Conservation (phyloP, 208 protist genomes). For the Trypanosoma mega region DNA sequence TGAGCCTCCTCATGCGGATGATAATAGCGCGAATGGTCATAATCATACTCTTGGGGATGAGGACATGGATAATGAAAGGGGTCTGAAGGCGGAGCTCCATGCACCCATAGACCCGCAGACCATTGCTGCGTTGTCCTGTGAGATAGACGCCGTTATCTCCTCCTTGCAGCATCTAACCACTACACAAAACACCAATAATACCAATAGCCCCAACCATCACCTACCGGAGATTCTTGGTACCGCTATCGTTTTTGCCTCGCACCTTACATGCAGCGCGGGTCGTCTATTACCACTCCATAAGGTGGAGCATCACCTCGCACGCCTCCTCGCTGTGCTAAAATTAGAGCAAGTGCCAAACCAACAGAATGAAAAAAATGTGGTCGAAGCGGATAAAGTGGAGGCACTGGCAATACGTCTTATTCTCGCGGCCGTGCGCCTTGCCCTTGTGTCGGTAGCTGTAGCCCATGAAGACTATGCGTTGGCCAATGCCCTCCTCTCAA, state of each 20-base stretch:
- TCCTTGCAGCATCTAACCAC: too few relatives aligned
- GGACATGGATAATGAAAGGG: too few relatives aligned
- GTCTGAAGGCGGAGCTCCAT: too few relatives aligned
- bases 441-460: constrained; percentile 19
- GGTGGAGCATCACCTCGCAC: constrained; percentile 2
- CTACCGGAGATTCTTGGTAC: background rate
- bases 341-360: background rate
- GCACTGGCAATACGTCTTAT: constrained; percentile 12
- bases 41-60: too few relatives aligned
- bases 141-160: too few relatives aligned
- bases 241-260: constrained; percentile 10
- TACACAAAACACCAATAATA: too few relatives aligned
- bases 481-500: constrained; percentile 29
- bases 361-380: background rate
- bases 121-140: too few relatives aligned
- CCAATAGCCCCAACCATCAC: too few relatives aligned
- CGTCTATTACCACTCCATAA: background rate
- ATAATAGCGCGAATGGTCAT: background rate
- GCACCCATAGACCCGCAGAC: too few relatives aligned
- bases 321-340: constrained; percentile 2
- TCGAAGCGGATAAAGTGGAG: background rate
- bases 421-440: constrained; percentile 13
- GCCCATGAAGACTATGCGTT: constrained; percentile 36
- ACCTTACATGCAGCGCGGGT: constrained; percentile 5
- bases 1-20: background rate